Percentiles rank a stretch among this genome's conserved stretches.
Evolutionary conservation across 441 rosid species (phyloP).

Genomic region (Populus hybrid): DNA sequence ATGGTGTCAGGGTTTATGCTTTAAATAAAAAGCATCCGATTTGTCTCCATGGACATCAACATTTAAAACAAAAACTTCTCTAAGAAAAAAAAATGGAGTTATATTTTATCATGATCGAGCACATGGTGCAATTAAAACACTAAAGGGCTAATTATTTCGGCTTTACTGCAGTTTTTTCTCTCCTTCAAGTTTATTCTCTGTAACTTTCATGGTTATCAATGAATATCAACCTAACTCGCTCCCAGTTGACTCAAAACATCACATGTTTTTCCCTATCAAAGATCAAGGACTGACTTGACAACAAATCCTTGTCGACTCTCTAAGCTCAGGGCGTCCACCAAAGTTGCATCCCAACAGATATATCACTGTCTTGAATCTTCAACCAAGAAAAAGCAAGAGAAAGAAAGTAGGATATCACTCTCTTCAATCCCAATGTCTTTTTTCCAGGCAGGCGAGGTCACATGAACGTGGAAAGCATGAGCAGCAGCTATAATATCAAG

Average conservation of each 20-base stretch:
- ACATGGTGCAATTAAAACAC: too few relatives aligned
- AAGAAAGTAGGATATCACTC: neutral
- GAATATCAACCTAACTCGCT: neutral
- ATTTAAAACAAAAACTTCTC: too few relatives aligned
- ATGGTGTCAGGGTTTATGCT: neutral
- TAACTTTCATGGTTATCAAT: too few relatives aligned
- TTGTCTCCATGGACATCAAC: neutral
- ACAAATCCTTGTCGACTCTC: neutral
- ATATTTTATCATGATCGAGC: too few relatives aligned
- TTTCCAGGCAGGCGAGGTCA: constrained; percentile 3
- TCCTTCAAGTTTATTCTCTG: neutral
- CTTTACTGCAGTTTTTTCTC: too few relatives aligned
- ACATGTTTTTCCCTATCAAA: neutral
- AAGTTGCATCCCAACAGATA: neutral
- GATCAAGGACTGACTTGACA: neutral
- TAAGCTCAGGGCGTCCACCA: neutral
- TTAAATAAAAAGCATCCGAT: neutral
- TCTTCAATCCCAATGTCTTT: neutral
- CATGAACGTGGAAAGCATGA: neutral
- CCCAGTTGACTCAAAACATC: neutral
- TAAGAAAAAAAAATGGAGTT: neutral
- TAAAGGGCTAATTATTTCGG: too few relatives aligned
- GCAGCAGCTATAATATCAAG: neutral
- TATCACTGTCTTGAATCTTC: neutral
- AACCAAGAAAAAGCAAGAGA: neutral